These are phyloP conservation scores for Colletotrichum gigasporum DNA, from an alignment of 2,329 filamentous ascomycete species.

Conservation along the genomic window DNA sequence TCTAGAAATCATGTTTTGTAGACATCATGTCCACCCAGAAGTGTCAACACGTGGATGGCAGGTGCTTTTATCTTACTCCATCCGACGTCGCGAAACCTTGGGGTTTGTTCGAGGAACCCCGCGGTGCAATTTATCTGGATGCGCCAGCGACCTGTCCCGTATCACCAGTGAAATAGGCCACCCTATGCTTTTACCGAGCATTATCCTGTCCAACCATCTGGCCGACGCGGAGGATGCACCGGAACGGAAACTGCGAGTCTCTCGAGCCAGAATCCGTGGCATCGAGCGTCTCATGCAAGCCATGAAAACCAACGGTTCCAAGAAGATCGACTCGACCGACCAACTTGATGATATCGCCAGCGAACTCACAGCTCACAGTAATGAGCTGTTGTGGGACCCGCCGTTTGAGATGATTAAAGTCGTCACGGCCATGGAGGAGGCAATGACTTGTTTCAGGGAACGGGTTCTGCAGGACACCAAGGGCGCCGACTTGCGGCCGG, in stretches of 20 bases:
- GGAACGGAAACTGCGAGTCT: constrained; percentile 68
- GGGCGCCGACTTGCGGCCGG: neutral
- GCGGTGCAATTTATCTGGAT: too few species aligned
- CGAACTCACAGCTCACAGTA: too few species aligned
- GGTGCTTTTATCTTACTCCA: neutral
- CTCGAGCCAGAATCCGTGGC: constrained; percentile 69
- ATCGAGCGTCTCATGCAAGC: too few species aligned
- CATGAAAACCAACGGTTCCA: constrained; percentile 62
- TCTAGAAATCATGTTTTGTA: neutral
- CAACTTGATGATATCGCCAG: too few species aligned
- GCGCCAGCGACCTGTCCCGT: too few species aligned
- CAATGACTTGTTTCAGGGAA: neutral
- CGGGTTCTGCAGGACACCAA: neutral
- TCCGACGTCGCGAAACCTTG: neutral
- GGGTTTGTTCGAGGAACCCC: neutral
- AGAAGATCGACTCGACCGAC: neutral
- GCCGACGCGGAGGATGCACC: constrained; percentile 59
- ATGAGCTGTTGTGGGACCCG: too few species aligned
- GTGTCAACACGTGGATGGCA: neutral
- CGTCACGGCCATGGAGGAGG: neutral
- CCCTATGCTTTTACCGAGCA: constrained; percentile 65
- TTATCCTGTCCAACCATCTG: constrained; percentile 68
- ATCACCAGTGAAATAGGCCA: constrained; percentile 55
- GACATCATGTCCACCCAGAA: neutral
- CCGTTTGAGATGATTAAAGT: too few species aligned